A percentile compares a stretch with the other conserved stretches of the same genome.
Evolutionary conservation across 78 protist genomes (phyloP).

Genomic region (Protostelium mycophagum): DNA sequence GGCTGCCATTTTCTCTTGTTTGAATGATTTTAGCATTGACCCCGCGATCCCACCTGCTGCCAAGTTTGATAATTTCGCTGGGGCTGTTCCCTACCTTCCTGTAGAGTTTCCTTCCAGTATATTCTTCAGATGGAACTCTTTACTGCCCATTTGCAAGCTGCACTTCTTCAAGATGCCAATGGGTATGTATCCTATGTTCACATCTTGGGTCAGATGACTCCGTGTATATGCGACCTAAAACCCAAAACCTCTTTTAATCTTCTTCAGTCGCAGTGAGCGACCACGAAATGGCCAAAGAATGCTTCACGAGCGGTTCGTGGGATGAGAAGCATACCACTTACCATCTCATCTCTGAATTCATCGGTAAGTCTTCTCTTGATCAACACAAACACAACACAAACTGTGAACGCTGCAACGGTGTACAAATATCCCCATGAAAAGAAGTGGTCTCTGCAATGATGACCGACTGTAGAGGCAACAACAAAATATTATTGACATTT

Average conservation of each 20-base stretch:
- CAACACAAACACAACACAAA: neutral
- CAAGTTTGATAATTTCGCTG: neutral
- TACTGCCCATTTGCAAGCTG: neutral
- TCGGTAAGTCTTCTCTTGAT: neutral
- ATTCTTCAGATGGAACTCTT: neutral
- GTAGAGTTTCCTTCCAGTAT: neutral
- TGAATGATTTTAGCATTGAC: neutral
- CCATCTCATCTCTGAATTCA: neutral
- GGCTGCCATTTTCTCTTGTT: neutral
- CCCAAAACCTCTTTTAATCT: too few relatives aligned
- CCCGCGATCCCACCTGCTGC: neutral
- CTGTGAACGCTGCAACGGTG: too few relatives aligned
- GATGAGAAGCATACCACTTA: neutral
- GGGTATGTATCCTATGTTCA: neutral
- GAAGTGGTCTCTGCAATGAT: too few relatives aligned
- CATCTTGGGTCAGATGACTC: neutral
- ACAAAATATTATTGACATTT: too few relatives aligned
- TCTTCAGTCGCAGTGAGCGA: neutral
- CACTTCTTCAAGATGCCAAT: neutral
- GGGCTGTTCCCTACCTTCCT: neutral
- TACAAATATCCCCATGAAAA: too few relatives aligned
- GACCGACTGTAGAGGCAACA: too few relatives aligned
- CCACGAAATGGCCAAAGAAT: neutral
- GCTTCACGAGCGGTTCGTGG: neutral
- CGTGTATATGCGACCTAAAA: too few relatives aligned